Conservation (phyloP, 495 filamentous ascomycete species). For the Lichenothelia convexa region DNA sequence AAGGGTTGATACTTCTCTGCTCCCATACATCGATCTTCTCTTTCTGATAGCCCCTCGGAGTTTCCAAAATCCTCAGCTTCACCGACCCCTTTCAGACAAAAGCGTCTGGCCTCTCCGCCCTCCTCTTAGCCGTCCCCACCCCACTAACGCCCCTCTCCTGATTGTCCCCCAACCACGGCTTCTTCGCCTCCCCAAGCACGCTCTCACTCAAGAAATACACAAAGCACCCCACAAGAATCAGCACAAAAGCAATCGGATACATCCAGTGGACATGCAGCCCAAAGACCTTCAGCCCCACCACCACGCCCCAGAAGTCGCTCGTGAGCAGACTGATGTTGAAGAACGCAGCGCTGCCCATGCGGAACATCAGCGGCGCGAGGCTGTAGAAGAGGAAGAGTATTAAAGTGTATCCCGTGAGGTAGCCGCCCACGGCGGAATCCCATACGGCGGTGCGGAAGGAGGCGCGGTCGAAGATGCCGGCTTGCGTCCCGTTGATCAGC, state of each 20-base stretch:
- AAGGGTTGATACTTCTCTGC: no score
- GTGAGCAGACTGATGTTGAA: conserved; percentile 93
- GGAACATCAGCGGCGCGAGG: conserved; percentile 68
- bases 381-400: conserved; percentile 72
- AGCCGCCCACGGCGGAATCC: conserved; percentile 55
- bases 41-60: no score
- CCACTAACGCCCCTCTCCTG: conserved; percentile 71
- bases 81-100: neutral
- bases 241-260: conserved; percentile 88
- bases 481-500: conserved; percentile 79
- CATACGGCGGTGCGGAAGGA: conserved; percentile 49
- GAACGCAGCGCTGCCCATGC: conserved; percentile 78
- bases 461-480: conserved; percentile 70
- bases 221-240: conserved; percentile 67
- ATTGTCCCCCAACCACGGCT: conserved; percentile 81
- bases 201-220: conserved; percentile 68
- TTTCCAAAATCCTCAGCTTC: no score
- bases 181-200: conserved; percentile 69
- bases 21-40: no score
- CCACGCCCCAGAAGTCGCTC: conserved; percentile 90
- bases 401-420: conserved; percentile 73
- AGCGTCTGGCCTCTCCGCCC: conserved; percentile 38
- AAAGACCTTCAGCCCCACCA: conserved; percentile 78
- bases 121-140: conserved; percentile 71
- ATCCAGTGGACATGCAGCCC: conserved; percentile 64